Evolutionary conservation across 2,329 filamentous ascomycete species (phyloP).

Genomic region (Aspergillus proliferans): DNA sequence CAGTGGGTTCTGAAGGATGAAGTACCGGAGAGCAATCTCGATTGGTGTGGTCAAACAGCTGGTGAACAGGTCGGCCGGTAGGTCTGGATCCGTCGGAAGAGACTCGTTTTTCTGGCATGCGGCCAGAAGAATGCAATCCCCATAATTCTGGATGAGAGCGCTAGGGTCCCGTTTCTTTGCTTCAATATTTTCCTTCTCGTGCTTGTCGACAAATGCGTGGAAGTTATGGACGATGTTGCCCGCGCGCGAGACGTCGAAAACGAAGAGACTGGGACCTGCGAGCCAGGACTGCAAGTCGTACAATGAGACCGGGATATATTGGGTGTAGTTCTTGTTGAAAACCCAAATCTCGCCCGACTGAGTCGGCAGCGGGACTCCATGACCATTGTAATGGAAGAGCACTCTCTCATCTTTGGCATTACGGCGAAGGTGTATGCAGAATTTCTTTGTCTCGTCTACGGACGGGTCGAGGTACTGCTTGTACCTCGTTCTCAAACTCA

Average conservation of each 20-base stretch:
- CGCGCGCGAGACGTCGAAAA: constrained; percentile 96
- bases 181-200: constrained; percentile 81
- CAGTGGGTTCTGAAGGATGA: constrained; percentile 84
- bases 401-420: constrained; percentile 96
- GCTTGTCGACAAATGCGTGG: constrained; percentile 88
- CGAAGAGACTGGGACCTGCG: constrained; percentile 88
- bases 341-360: constrained; percentile 98
- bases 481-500: constrained; percentile 92
- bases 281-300: constrained; percentile 96
- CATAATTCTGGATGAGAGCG: constrained; percentile 57
- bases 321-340: constrained; percentile 97
- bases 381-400: constrained; percentile 97
- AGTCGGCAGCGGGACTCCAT: constrained; percentile 93
- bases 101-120: constrained; percentile 88
- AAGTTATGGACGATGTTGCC: constrained; percentile 95
- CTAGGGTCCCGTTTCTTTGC: constrained; percentile 68
- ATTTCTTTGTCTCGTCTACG: constrained; percentile 95
- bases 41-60: constrained; percentile 95
- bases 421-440: constrained; percentile 78
- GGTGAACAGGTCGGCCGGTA: constrained; percentile 93
- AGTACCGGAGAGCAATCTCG: constrained; percentile 94
- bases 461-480: constrained; percentile 96
- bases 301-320: constrained; percentile 94
- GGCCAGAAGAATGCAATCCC: constrained; percentile 85
- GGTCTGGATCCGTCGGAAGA: constrained; percentile 83